phyloP scores from a whole-genome alignment of 257 asterid genomes.

The Parsonsia alboflavescens region DNA sequence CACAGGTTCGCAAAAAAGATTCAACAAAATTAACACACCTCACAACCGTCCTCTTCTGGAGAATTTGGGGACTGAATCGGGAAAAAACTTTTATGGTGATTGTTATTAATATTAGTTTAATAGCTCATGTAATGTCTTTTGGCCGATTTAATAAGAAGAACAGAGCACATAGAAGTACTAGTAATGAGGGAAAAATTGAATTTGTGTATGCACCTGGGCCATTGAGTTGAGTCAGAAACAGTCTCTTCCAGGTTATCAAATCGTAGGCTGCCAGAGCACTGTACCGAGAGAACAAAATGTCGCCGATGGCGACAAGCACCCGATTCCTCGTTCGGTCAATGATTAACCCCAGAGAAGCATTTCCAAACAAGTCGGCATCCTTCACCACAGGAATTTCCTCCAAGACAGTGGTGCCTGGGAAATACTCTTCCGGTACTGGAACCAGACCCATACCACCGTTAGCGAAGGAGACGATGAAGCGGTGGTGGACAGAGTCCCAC shows the following conservation, averaged over 20 bases:
- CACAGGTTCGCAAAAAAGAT: no score
- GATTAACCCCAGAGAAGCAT: constrained; percentile 72
- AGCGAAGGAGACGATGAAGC: constrained; percentile 75
- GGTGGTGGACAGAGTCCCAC: constrained; percentile 68
- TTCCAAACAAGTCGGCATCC: constrained; percentile 56
- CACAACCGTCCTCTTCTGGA: no score
- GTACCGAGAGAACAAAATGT: constrained; percentile 54
- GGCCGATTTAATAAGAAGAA: background rate
- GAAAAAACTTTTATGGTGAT: no score
- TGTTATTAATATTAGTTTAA: no score
- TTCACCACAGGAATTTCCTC: constrained; percentile 58
- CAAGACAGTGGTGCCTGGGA: constrained; percentile 14
- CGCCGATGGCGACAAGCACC: constrained; percentile 57
- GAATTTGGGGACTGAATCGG: no score
- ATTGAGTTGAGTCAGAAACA: constrained; percentile 71
- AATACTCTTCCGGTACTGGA: constrained; percentile 28
- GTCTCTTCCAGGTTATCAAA: constrained; percentile 59
- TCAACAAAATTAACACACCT: no score
- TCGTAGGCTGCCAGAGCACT: constrained; percentile 85
- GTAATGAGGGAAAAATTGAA: background rate
- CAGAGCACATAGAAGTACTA: background rate
- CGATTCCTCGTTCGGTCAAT: constrained; percentile 84
- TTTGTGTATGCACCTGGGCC: constrained; percentile 56
- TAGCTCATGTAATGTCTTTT: no score
- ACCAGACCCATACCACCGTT: constrained; percentile 80